Conservation (phyloP, 2,329 filamentous ascomycete genomes). For the Colletotrichum gigasporum region DNA sequence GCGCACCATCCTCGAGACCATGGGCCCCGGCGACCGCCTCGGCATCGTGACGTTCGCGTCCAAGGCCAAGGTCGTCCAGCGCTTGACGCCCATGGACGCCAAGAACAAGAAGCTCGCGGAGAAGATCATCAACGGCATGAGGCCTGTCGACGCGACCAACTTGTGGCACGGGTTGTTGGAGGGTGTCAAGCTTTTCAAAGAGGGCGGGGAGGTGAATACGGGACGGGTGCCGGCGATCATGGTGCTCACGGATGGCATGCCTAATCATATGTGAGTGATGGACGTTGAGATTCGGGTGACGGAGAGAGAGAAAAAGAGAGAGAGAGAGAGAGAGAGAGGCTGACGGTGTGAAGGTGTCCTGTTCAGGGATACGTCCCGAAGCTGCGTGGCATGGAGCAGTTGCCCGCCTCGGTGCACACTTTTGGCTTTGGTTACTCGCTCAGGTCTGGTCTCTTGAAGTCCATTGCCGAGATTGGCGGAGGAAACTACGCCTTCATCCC, state of each 20-base stretch:
- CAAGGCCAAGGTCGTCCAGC: constrained; percentile 53
- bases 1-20: constrained; percentile 64
- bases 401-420: constrained; percentile 58
- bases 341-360: constrained; percentile 48
- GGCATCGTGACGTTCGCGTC: constrained; percentile 66
- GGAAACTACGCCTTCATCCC: constrained; percentile 71
- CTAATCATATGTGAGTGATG: constrained; percentile 58
- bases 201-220: constrained; percentile 36
- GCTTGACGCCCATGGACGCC: constrained; percentile 56
- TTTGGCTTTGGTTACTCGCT: constrained; percentile 64
- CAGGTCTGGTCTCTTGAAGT: constrained; percentile 64
- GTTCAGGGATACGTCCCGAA: constrained; percentile 63
- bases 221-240: constrained; percentile 59
- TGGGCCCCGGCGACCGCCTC: constrained; percentile 63
- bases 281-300: too few relatives aligned
- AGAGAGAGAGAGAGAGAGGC: background rate
- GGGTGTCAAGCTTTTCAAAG: constrained; percentile 59
- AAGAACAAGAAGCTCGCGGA: constrained; percentile 53
- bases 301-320: background rate
- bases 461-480: constrained; percentile 64
- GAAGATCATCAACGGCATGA: constrained; percentile 54
- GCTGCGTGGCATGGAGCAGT: constrained; percentile 50
- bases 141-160: constrained; percentile 55
- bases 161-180: constrained; percentile 65
- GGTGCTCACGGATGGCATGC: constrained; percentile 64